These are phyloP conservation scores for Ceratocystis lukuohia DNA, from an alignment of 2,329 filamentous ascomycete genomes.

Conservation along the genomic window DNA sequence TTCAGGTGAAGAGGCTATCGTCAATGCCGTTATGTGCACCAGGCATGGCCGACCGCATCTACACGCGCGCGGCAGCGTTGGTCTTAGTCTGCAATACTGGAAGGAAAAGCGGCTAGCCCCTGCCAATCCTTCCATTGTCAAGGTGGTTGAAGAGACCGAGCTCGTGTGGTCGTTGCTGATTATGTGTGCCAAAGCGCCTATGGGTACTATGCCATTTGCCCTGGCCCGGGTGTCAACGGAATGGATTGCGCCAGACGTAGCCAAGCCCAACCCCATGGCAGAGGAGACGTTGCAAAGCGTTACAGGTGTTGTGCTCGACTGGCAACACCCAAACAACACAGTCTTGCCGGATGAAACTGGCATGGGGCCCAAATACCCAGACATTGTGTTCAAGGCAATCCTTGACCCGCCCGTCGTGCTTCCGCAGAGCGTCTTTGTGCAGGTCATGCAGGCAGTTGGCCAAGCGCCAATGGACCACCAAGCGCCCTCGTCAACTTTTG, in stretches of 20 bases:
- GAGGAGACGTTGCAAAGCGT: conserved; percentile 29
- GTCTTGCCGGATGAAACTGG: conserved; percentile 34
- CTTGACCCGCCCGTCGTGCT: conserved; percentile 63
- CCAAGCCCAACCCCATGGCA: conserved; percentile 39
- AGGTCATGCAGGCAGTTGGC: conserved; percentile 37
- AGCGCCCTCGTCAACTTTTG: conserved; percentile 39
- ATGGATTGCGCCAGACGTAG: conserved; percentile 58
- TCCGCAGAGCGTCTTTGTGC: conserved; percentile 48
- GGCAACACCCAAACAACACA: conserved; percentile 58
- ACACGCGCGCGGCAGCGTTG: conserved; percentile 53
- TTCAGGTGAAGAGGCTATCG: conserved; percentile 33
- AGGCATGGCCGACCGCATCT: conserved; percentile 58
- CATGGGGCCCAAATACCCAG: conserved; percentile 48
- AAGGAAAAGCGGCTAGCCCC: conserved; percentile 43
- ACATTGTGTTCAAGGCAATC: conserved; percentile 60
- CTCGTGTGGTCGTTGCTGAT: conserved; percentile 55
- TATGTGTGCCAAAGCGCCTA: conserved; percentile 47
- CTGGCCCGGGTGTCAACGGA: conserved; percentile 48
- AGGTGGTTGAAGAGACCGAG: conserved; percentile 30
- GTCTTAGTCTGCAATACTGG: conserved; percentile 68
- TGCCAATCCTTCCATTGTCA: conserved; percentile 27
- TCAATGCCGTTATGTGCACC: conserved; percentile 50
- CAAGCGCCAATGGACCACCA: conserved; percentile 34
- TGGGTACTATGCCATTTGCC: conserved; percentile 26
- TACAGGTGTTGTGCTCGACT: conserved; percentile 42